Conservation (phyloP, 257 asterid genomes). For the Solanum raphanifolium region DNA sequence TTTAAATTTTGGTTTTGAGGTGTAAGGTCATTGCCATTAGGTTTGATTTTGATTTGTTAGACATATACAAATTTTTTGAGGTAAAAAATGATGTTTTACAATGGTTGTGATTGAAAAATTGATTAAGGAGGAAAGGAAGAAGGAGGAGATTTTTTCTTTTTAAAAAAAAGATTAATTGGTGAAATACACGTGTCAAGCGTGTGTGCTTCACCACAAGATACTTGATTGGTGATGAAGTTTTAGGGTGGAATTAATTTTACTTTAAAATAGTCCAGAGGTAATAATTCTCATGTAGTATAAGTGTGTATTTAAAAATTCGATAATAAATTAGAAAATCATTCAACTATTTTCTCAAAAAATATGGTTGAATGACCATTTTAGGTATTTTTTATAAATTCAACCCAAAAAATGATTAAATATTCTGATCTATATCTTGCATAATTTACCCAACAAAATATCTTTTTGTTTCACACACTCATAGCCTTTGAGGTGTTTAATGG, state of each 20-base stretch:
- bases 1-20: not conserved
- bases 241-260: not conserved
- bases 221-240: not conserved
- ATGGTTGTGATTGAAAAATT: not conserved
- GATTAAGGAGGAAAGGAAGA: not conserved
- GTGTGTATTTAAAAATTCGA: not conserved
- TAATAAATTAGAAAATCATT: too few species aligned
- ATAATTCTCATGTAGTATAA: not conserved
- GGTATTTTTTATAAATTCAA: not conserved
- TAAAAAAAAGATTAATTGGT: too few species aligned
- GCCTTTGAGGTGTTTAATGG: slow-evolving; percentile 22
- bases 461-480: not conserved
- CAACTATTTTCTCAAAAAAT: not conserved
- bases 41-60: not conserved
- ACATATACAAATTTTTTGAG: not conserved
- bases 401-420: not conserved
- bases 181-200: not conserved
- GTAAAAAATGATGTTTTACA: not conserved
- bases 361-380: not conserved
- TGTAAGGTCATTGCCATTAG: not conserved
- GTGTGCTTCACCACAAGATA: not conserved
- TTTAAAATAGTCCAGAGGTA: not conserved
- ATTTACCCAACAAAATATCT: not conserved
- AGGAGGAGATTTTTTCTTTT: too few species aligned
- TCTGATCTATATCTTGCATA: not conserved